These are phyloP conservation scores for Macrolepiota fuliginosa DNA, from an alignment of 768 basidiomycete species.

Conservation along the genomic window DNA sequence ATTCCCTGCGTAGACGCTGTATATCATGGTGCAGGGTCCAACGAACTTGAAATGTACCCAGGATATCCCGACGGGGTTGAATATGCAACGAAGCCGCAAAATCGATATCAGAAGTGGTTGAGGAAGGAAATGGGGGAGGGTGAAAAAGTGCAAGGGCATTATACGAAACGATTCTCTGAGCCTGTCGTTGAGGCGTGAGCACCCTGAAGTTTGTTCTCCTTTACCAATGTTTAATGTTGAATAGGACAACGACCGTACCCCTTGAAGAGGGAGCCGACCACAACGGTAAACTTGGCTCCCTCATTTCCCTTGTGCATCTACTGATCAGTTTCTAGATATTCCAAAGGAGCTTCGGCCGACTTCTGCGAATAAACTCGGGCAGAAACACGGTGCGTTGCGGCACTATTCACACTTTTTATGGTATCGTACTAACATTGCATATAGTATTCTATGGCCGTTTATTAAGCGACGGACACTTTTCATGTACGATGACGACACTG, in stretches of 20 bases:
- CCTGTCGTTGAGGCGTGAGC: conserved; percentile 52
- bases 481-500: conserved; percentile 60
- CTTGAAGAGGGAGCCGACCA: conserved; percentile 50
- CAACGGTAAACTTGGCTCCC: conserved; percentile 33
- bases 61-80: conserved; percentile 45
- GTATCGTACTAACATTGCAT: not conserved
- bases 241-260: conserved; percentile 55
- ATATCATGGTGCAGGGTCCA: conserved; percentile 3
- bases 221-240: not conserved
- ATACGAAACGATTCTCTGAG: conserved; percentile 41
- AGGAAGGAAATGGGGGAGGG: conserved; percentile 26
- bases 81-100: conserved; percentile 45
- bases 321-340: conserved; percentile 32
- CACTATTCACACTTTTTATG: not conserved
- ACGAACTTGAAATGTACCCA: conserved; percentile 23
- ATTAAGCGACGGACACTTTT: conserved; percentile 50
- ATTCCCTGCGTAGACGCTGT: conserved; percentile 49
- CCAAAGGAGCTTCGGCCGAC: conserved; percentile 37
- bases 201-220: not conserved
- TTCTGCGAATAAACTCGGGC: conserved; percentile 7
- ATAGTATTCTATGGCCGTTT: conserved; percentile 58
- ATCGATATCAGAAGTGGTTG: conserved; percentile 39
- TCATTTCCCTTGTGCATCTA: not conserved
- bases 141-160: conserved; percentile 50
- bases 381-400: not conserved